phyloP scores from a whole-genome alignment of 495 filamentous ascomycete genomes.

The Penicillium psychrofluorescens region DNA sequence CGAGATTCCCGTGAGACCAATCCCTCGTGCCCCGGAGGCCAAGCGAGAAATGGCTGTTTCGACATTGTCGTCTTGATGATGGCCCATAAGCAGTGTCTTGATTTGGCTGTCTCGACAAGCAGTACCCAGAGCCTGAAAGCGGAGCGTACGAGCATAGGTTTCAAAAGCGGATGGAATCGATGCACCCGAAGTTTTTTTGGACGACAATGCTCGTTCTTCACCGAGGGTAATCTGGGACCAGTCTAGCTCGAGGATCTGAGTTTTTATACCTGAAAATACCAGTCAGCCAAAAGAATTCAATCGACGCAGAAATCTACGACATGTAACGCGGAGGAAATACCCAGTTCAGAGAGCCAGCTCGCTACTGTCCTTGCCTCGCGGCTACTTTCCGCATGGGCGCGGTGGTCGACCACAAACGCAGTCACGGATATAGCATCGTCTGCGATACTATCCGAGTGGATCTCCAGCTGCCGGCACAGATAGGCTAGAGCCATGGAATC shows the following conservation, averaged over 20 bases:
- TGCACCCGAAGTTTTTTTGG: constrained; percentile 28
- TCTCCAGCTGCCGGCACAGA: constrained; percentile 51
- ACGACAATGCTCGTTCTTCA: constrained; percentile 1
- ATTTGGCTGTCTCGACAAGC: constrained; percentile 46
- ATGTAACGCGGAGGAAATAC: constrained; percentile 9
- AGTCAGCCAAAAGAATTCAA: constrained; percentile 1
- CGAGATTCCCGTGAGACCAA: constrained; percentile 67
- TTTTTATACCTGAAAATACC: constrained; percentile 35
- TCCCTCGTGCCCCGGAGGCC: constrained; percentile 47
- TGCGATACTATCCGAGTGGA: constrained; percentile 2
- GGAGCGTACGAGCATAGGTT: constrained; percentile 63
- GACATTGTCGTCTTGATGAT: constrained; percentile 80
- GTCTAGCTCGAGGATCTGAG: constrained; percentile 42
- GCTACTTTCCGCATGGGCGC: constrained; percentile 57
- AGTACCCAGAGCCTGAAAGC: constrained; percentile 64
- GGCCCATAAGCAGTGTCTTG: constrained; percentile 59
- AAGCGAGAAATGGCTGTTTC: constrained; percentile 82
- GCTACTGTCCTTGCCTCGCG: constrained; percentile 59
- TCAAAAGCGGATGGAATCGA: constrained; percentile 59
- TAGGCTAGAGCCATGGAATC: constrained; percentile 92
- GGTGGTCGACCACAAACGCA: constrained; percentile 75
- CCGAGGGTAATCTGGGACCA: constrained; percentile 28
- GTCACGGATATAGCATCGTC: constrained; percentile 34
- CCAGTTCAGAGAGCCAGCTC: constrained; percentile 38
- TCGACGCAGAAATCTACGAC: too few relatives aligned